Evolutionary conservation across 1,284 basidiomycete species (phyloP).

Genomic region (Leucoagaricus sp.): DNA sequence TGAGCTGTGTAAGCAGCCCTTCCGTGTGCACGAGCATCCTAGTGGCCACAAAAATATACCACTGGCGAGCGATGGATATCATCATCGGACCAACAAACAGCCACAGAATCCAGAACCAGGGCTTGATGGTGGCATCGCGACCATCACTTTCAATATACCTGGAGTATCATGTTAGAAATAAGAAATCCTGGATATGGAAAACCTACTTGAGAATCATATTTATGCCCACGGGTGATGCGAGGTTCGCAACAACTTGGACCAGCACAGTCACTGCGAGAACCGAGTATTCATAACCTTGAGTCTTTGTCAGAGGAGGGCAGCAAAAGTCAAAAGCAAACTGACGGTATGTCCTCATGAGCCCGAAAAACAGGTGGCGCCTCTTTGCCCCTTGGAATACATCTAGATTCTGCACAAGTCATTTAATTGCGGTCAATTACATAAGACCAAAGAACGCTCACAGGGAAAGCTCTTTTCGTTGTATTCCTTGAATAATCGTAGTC

Average conservation of each 20-base stretch:
- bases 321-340: background rate
- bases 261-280: constrained; percentile 35
- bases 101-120: constrained; percentile 45
- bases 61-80: constrained; percentile 38
- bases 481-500: constrained; percentile 16
- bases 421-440: background rate
- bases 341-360: constrained; percentile 23
- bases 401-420: too few relatives aligned
- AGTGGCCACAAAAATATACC: constrained; percentile 50
- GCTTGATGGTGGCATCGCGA: constrained; percentile 29
- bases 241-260: constrained; percentile 33
- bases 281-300: constrained; percentile 14
- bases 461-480: constrained; percentile 1
- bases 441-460: background rate
- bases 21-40: constrained; percentile 55
- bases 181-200: background rate
- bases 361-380: constrained; percentile 28
- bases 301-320: background rate
- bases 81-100: constrained; percentile 33
- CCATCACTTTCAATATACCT: constrained; percentile 14
- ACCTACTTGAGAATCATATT: constrained; percentile 34
- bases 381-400: constrained; percentile 34
- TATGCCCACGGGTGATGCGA: constrained; percentile 51
- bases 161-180: constrained; percentile 10
- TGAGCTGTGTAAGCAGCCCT: constrained; percentile 64